Conservation (phyloP, 2,329 filamentous ascomycete genomes). For the Leptosphaerulina australis region DNA sequence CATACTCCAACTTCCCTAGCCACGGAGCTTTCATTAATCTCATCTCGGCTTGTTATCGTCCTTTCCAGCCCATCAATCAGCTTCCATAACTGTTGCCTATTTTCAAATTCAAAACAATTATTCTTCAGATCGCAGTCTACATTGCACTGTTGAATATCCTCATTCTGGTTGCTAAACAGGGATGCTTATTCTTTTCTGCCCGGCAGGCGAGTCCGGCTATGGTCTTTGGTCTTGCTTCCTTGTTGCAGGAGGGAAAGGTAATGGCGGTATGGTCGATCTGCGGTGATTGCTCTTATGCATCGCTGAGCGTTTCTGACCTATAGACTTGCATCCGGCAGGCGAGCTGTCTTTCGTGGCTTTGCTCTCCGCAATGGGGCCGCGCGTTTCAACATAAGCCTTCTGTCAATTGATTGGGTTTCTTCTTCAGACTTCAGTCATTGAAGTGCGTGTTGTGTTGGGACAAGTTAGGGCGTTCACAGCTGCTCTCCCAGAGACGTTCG, state of each 20-base stretch:
- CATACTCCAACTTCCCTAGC: not conserved
- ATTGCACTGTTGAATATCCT: not conserved
- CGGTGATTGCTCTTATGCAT: conserved; percentile 13
- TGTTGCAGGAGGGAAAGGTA: conserved; percentile 4
- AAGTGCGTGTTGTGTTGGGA: not conserved
- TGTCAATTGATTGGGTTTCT: no score
- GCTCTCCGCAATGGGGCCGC: conserved; percentile 8
- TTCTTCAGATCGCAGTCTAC: conserved; percentile 3
- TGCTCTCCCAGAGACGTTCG: not conserved
- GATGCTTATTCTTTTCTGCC: not conserved
- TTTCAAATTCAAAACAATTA: not conserved
- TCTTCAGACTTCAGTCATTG: not conserved
- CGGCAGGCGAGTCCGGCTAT: not conserved
- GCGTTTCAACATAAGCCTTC: conserved; percentile 9
- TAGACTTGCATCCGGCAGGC: conserved; percentile 8
- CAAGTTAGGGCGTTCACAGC: not conserved
- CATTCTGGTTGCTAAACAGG: not conserved
- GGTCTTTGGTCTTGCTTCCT: not conserved
- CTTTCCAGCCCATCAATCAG: not conserved
- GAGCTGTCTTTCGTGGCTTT: not conserved
- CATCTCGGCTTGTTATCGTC: not conserved
- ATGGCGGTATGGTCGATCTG: conserved; percentile 10
- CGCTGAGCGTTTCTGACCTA: conserved; percentile 9
- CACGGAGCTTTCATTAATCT: not conserved
- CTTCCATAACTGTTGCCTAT: conserved; percentile 1